These are phyloP conservation scores for Debaryomyces hansenii DNA, from an alignment of 805 yeast genomes.

Conservation along the genomic window DNA sequence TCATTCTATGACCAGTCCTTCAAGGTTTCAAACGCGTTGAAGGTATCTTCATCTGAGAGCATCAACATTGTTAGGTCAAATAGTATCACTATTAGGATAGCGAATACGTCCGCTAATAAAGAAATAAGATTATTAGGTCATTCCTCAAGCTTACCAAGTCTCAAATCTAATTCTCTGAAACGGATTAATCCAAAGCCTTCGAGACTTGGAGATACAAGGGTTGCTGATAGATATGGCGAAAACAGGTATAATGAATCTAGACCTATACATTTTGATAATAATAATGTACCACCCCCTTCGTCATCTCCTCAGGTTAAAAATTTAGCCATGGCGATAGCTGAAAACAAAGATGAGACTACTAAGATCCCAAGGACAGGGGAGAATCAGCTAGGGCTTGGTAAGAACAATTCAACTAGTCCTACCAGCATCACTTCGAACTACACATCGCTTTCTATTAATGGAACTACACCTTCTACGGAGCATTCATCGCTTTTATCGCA, in stretches of 20 bases:
- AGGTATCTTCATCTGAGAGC: slow-evolving; percentile 26
- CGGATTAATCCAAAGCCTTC: slow-evolving; percentile 3
- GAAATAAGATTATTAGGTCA: slow-evolving; percentile 19
- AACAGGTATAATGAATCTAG: too few species aligned
- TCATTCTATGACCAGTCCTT: slow-evolving; percentile 47
- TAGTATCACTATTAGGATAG: slow-evolving; percentile 2
- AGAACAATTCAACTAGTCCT: slow-evolving; percentile 19
- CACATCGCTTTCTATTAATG: slow-evolving; percentile 27
- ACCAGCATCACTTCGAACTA: slow-evolving; percentile 25
- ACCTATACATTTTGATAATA: neutral
- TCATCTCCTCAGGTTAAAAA: too few species aligned
- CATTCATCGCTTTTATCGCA: slow-evolving; percentile 25
- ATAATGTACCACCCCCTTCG: neutral
- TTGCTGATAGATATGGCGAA: neutral
- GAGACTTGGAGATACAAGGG: slow-evolving; percentile 2
- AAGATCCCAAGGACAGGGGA: neutral
- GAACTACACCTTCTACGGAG: slow-evolving; percentile 31
- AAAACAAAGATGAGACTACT: too few species aligned
- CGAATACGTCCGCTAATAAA: slow-evolving; percentile 4
- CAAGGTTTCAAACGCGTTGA: slow-evolving; percentile 45
- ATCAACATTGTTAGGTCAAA: slow-evolving; percentile 18
- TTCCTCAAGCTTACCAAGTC: slow-evolving; percentile 27
- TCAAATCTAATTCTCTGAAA: slow-evolving; percentile 11
- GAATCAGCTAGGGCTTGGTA: neutral
- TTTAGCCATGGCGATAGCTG: too few species aligned